A percentile compares a stretch with the other conserved stretches of the same genome.
Conservation (phyloP, 2,329 filamentous ascomycete genomes). For the Madurella mycetomatis region DNA sequence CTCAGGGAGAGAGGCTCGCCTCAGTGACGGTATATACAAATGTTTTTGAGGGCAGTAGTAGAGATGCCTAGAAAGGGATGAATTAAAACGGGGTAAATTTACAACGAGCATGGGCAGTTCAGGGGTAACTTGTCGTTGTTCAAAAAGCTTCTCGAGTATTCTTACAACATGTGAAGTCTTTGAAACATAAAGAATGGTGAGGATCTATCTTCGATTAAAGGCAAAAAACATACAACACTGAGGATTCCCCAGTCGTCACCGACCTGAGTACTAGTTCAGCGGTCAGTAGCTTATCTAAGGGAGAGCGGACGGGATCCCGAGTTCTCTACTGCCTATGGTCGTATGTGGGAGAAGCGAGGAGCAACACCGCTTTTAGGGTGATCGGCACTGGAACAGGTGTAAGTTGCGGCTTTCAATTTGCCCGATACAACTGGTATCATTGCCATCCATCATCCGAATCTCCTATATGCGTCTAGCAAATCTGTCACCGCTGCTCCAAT, state of each 20-base stretch:
- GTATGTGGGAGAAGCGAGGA: background rate
- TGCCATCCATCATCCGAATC: too few species aligned
- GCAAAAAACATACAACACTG: background rate
- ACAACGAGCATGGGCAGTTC: background rate
- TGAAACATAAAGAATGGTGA: background rate
- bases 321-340: background rate
- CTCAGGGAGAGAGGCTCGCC: conserved; percentile 32
- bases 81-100: background rate
- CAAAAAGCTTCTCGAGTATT: background rate
- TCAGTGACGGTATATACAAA: conserved; percentile 31
- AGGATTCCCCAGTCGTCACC: background rate
- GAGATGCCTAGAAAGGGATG: background rate
- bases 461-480: background rate
- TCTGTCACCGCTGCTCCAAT: conserved; percentile 30
- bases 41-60: conserved; percentile 8
- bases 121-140: background rate
- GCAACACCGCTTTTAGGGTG: too few species aligned
- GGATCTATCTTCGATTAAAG: background rate
- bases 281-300: background rate
- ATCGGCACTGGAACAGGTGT: too few species aligned
- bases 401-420: too few species aligned
- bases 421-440: too few species aligned
- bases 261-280: background rate
- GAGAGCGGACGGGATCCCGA: background rate
- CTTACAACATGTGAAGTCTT: background rate